These are phyloP conservation scores for Rhodotorula sphaerocarpa DNA, from an alignment of 768 basidiomycete genomes.

Conservation along the genomic window DNA sequence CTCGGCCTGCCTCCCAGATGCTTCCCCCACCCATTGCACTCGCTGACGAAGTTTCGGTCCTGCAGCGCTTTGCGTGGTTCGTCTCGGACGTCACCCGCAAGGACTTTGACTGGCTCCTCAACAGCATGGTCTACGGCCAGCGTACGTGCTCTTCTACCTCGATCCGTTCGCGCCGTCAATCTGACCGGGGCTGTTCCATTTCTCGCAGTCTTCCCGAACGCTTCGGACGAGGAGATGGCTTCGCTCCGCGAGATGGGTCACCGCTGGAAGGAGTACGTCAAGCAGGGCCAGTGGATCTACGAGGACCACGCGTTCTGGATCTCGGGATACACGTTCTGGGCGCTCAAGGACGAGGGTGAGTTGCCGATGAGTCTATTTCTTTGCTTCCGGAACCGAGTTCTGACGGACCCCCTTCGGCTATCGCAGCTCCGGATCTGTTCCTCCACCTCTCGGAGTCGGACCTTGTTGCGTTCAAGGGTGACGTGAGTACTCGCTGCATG, in stretches of 20 bases:
- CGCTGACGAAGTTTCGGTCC: neutral
- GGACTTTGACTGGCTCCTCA: constrained; percentile 88
- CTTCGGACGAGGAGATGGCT: constrained; percentile 67
- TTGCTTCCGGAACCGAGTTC: too few relatives aligned
- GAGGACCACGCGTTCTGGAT: constrained; percentile 89
- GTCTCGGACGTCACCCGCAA: constrained; percentile 81
- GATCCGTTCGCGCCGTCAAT: neutral
- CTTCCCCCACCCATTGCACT: too few relatives aligned
- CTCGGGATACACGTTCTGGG: constrained; percentile 73
- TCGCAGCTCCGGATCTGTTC: constrained; percentile 51
- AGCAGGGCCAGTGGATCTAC: constrained; percentile 85
- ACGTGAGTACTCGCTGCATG: constrained; percentile 45
- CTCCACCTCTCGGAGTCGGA: constrained; percentile 81
- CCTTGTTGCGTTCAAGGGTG: constrained; percentile 83
- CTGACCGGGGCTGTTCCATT: neutral
- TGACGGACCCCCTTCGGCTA: neutral
- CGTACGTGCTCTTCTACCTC: constrained; percentile 22
- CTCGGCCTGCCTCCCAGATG: too few relatives aligned
- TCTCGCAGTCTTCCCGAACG: constrained; percentile 63
- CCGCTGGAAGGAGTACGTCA: constrained; percentile 93
- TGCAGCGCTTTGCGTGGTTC: constrained; percentile 80
- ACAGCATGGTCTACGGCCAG: constrained; percentile 72
- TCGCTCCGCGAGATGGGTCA: constrained; percentile 68
- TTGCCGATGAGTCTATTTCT: too few relatives aligned
- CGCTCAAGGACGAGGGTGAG: constrained; percentile 56